A percentile compares a stretch with the other conserved stretches of the same genome.
phyloP scores from a whole-genome alignment of 176 grass and related monocot genomes.

The Bolboschoenus planiculmis region DNA sequence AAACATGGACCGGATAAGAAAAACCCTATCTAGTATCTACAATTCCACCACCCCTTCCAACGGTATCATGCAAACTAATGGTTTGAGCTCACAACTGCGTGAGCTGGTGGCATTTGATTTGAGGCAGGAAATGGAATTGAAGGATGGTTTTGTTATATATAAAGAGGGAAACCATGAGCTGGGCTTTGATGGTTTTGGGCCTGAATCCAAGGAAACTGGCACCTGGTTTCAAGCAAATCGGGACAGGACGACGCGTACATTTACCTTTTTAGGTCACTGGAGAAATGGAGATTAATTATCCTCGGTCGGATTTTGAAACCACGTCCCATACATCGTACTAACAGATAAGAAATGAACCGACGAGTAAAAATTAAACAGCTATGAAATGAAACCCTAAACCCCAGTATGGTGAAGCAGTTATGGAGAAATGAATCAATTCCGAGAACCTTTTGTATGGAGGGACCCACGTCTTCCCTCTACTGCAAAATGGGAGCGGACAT shows the following conservation, averaged over 20 bases:
- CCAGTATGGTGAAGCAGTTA: too few species aligned
- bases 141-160: background rate
- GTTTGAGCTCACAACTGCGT: background rate
- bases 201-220: background rate
- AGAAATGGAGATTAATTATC: background rate
- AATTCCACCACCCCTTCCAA: background rate
- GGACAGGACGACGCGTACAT: background rate
- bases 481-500: too few species aligned
- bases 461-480: too few species aligned
- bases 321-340: too few species aligned
- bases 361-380: background rate
- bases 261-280: background rate
- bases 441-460: too few species aligned
- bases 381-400: too few species aligned
- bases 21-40: background rate
- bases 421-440: too few species aligned
- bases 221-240: background rate
- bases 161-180: background rate
- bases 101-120: background rate
- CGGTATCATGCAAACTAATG: background rate
- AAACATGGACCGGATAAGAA: background rate
- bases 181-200: constrained; percentile 7
- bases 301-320: background rate
- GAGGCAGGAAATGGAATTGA: background rate
- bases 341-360: background rate